Base-by-base conservation (phyloP, 768 basidiomycete genomes). In the Naganishia randhawae region DNA sequence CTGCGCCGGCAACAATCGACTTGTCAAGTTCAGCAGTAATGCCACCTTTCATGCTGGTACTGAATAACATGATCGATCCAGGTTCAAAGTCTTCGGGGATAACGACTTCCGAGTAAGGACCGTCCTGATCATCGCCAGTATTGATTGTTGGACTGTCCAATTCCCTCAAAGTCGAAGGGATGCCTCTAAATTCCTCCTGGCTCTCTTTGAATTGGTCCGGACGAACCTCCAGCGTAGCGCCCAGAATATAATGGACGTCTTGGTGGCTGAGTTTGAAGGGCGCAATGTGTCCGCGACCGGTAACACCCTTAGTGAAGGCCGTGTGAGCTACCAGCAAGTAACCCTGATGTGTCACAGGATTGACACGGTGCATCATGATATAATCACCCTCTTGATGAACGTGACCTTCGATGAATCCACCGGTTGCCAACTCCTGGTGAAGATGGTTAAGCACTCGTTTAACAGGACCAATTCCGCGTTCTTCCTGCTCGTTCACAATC, bases 341-440 rank as follows among this genome's bases (percentile, higher is more conserved):
- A 0, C 96, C 96, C 74, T 89, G 90, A 79, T 92, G 92, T 0
- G 91, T 90, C 29, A 80, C 80, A 0, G 95, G 94, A 73, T 98
- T 91, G 4, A 98, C 89, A 25, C 96, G 88, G 75, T 95, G 92
- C 17, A 97, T 82, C 51, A 89, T 85, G 71, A 98, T 95, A 80
- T 99, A 98, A 92, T 97, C 88, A 71, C 90, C 92, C 78, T 98
- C 96, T 78, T 97, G 92, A 75, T 94, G 94, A 11, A 98, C 91
- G 81, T 97, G 92, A 0, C 92, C 95, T 79, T 99, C 96, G 68
- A 87, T 86, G 71, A 85, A 97, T 0, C 86, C 89, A 1, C 84
- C 86, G n/a, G 91, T 81, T 3, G 91, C 85, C 91, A 98, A 92
- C 82, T 99, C 93, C 42, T 89, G 82, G 79, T 92, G 94, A 65